Percentiles rank a stretch among this genome's conserved stretches.
phyloP scores from a whole-genome alignment of 75 land plant species.

The Cryptomeria japonica region DNA sequence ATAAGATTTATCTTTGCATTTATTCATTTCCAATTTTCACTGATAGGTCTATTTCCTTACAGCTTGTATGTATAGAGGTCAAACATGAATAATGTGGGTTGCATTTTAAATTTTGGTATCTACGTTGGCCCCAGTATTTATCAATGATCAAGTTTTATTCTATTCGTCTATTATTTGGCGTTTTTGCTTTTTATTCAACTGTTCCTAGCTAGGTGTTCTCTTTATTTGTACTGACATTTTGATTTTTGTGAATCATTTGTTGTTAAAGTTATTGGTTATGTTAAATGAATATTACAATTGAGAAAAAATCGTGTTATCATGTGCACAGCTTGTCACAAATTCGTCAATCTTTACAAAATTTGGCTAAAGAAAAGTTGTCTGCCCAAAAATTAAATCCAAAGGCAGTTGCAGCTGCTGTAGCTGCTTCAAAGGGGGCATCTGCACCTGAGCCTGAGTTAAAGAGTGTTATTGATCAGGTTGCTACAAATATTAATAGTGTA shows the following conservation, averaged over 20 bases:
- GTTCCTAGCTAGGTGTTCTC: background rate
- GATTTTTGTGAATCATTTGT: background rate
- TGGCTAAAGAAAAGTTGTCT: conserved; percentile 44
- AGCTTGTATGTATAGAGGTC: background rate
- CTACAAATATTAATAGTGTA: conserved; percentile 59
- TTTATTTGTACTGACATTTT: background rate
- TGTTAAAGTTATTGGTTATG: background rate
- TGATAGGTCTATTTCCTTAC: background rate
- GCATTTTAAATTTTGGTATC: background rate
- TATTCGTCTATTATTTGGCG: no score
- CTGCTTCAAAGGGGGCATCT: conserved; percentile 57
- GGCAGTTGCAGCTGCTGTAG: conserved; percentile 26
- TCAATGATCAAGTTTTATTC: background rate
- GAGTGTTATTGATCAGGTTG: conserved; percentile 54
- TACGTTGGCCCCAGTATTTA: background rate
- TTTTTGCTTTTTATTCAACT: background rate
- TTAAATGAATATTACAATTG: background rate
- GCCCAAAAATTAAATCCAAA: conserved; percentile 39
- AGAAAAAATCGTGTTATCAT: background rate
- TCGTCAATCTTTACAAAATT: conserved; percentile 49
- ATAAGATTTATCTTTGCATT: background rate
- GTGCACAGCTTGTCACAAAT: conserved; percentile 57
- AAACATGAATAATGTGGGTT: background rate
- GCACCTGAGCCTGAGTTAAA: conserved; percentile 57
- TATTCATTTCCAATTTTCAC: background rate